phyloP scores from a whole-genome alignment of 768 basidiomycete genomes.

The Hypholoma sublateritium region DNA sequence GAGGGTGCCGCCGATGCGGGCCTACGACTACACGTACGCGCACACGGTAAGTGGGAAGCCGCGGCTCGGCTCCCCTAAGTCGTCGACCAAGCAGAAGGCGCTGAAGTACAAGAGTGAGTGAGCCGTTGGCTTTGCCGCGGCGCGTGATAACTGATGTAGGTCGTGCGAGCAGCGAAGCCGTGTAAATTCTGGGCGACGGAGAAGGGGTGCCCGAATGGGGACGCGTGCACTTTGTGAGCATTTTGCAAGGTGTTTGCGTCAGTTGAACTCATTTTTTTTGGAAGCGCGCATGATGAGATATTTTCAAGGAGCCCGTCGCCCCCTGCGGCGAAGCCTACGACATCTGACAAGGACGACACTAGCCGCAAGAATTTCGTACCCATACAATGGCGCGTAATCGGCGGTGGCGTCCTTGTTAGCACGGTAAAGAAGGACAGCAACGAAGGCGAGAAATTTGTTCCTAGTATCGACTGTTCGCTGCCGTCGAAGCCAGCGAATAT shows the following conservation, averaged over 20 bases:
- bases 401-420: constrained; percentile 73
- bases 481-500: constrained; percentile 6
- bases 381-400: constrained; percentile 74
- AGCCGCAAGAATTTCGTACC: constrained; percentile 53
- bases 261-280: neutral
- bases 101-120: constrained; percentile 43
- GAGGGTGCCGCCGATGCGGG: constrained; percentile 10
- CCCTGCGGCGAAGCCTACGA: constrained; percentile 2
- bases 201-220: constrained; percentile 51
- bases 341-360: constrained; percentile 22
- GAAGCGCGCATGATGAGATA: constrained; percentile 46
- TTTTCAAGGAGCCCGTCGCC: constrained; percentile 14
- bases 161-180: constrained; percentile 46
- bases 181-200: constrained; percentile 54
- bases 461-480: constrained; percentile 2
- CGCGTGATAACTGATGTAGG: neutral
- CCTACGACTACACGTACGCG: constrained; percentile 20
- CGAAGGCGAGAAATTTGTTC: constrained; percentile 6
- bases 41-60: constrained; percentile 11
- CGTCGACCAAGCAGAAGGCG: constrained; percentile 31
- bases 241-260: neutral
- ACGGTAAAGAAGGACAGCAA: constrained; percentile 22
- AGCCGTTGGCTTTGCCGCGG: neutral
- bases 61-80: constrained; percentile 20
- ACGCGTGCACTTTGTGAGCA: constrained; percentile 60